Evolutionary conservation across 1,139 yeast genomes (phyloP).

Genomic region (Zygosaccharomyces sapae): DNA sequence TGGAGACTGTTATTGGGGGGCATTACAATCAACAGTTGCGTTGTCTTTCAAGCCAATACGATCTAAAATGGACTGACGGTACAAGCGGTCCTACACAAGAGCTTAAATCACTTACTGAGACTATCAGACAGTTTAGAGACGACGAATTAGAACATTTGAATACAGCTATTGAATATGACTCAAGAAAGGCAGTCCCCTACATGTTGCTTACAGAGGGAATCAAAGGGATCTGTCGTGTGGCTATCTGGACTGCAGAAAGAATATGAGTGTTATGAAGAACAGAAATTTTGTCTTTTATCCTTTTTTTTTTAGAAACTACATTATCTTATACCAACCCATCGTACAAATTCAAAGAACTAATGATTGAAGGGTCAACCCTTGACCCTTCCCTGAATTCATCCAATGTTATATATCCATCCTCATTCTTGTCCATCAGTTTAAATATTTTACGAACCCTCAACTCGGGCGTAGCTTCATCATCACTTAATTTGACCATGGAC

Average conservation of each 20-base stretch:
- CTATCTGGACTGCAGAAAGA: conserved; percentile 92
- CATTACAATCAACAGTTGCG: conserved; percentile 91
- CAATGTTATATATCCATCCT: conserved; percentile 61
- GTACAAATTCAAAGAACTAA: conserved; percentile 73
- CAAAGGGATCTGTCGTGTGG: conserved; percentile 73
- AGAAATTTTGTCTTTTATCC: background rate
- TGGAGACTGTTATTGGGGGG: conserved; percentile 95
- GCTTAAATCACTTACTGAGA: conserved; percentile 51
- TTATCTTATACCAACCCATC: conserved; percentile 60
- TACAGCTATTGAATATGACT: conserved; percentile 88
- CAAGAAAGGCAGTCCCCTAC: conserved; percentile 91
- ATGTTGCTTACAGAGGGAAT: conserved; percentile 81
- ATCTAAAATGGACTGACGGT: conserved; percentile 43
- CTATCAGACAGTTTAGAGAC: conserved; percentile 78
- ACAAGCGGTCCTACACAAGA: conserved; percentile 49
- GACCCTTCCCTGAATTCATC: conserved; percentile 83
- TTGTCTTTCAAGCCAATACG: conserved; percentile 59
- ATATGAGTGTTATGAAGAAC: conserved; percentile 38
- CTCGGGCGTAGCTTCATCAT: conserved; percentile 93
- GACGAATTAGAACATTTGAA: conserved; percentile 94
- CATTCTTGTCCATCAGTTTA: conserved; percentile 63
- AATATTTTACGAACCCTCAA: conserved; percentile 80
- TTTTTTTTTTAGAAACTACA: background rate
- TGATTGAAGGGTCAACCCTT: conserved; percentile 76
- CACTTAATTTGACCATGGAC: conserved; percentile 83